Evolutionary conservation across 371 early-diverging fungal species (phyloP).

Genomic region (Syncephalastrum monosporum): DNA sequence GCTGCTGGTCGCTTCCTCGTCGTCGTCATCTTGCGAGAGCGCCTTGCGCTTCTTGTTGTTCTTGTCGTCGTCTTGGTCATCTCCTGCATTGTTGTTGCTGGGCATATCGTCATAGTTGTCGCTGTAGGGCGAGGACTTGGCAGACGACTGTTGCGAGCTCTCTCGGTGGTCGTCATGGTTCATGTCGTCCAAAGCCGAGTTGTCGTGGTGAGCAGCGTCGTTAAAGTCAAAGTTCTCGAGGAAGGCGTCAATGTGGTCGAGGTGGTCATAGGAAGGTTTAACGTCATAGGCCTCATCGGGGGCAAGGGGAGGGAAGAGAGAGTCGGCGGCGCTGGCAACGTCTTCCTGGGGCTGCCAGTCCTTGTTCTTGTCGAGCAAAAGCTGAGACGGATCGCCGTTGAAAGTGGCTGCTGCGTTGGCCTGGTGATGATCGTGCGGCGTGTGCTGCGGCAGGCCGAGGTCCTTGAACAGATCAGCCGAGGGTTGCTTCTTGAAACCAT

Average conservation of each 20-base stretch:
- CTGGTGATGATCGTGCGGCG: not conserved
- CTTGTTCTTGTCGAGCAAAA: slow-evolving; percentile 18
- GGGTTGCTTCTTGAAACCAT: slow-evolving; percentile 11
- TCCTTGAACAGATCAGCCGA: slow-evolving; percentile 13
- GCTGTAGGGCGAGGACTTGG: too few species aligned
- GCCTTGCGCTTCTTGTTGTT: slow-evolving; percentile 8
- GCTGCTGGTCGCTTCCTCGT: too few species aligned
- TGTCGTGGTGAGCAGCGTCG: not conserved
- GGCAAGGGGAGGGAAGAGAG: slow-evolving; percentile 38
- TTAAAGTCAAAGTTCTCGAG: not conserved
- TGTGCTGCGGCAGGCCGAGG: not conserved
- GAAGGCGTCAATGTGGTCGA: too few species aligned
- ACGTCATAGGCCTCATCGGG: slow-evolving; percentile 13
- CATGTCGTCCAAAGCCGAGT: too few species aligned
- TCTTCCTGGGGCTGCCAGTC: slow-evolving; percentile 4
- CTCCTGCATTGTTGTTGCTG: too few species aligned
- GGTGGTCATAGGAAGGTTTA: too few species aligned
- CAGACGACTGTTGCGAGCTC: too few species aligned
- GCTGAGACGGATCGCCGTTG: slow-evolving; percentile 20
- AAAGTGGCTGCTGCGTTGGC: slow-evolving; percentile 6
- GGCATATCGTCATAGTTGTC: too few species aligned
- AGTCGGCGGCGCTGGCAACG: slow-evolving; percentile 15
- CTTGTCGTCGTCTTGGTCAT: slow-evolving; percentile 1
- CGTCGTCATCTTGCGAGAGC: not conserved
- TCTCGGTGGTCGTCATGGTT: too few species aligned